Base-by-base conservation (phyloP, 495 filamentous ascomycete species). In the Xylaria acuta region DNA sequence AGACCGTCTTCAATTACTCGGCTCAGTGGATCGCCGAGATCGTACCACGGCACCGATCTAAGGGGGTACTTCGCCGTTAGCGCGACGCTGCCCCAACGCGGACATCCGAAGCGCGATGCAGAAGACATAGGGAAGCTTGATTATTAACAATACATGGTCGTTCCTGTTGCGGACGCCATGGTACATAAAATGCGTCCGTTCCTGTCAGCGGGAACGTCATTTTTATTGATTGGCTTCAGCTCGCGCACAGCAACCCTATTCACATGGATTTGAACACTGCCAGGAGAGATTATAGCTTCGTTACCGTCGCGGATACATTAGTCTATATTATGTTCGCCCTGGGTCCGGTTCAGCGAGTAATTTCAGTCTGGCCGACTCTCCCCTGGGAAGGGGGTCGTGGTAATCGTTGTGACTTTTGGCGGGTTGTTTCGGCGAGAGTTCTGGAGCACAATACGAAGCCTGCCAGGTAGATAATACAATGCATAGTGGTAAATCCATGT, bases 1-100 rank as follows among this genome's bases (percentile, higher is more conserved):
- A 92, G 77, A 86, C 85, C 16, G 88, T 84, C 8, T 91, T 92
- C 66, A 81, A 83, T 73, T 92, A 90, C 72, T 88, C 90, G 0
- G 82, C 88, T 0, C 87, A 90, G 76, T 92, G 89, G 89, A 81
- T 92, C 45, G 89, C 88, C 11, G 84, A 87, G 38, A 77, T 87
- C 88, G 20, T 84, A 77, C n/a, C 90, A 92, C 80, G 86, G 84
- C 53, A 76, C 82, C 25, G 90, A 92, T 62, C 66, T 90, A 16
- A 56, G 71, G 16, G 84, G 2, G n/a, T 90, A 88, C 73, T 89
- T 90, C 75, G 64, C 76, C 9, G 60, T 70, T 18, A 85, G 82
- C 36, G 80, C 76, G 6, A 64, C 36, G 4, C 64, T 67, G 12
- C 73, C 76, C 12, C 78, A 76, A 73, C 34, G 22, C 25, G 82